phyloP scores from a whole-genome alignment of 495 filamentous ascomycete genomes.

The Daldinia childiae region DNA sequence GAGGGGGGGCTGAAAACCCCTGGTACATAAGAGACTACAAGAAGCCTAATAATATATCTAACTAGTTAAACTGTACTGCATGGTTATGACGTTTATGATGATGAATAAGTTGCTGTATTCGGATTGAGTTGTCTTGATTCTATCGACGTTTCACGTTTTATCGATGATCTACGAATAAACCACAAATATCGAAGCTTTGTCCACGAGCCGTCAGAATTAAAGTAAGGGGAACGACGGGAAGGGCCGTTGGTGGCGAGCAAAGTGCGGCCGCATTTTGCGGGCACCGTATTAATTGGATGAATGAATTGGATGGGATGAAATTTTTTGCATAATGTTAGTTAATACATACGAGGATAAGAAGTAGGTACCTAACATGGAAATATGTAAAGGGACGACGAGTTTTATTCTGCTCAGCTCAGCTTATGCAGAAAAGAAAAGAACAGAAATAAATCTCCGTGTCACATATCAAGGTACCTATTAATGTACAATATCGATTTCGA shows the following conservation, averaged over 20 bases:
- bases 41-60: conserved; percentile 3
- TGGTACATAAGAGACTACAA: background rate
- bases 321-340: background rate
- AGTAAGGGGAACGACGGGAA: no score
- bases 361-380: background rate
- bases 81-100: background rate
- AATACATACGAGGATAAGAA: background rate
- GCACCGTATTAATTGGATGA: background rate
- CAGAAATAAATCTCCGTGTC: background rate
- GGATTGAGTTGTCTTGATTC: background rate
- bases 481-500: background rate
- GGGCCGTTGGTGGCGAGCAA: no score
- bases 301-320: background rate
- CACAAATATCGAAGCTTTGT: background rate
- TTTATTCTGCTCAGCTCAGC: no score
- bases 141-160: background rate
- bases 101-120: background rate
- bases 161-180: background rate
- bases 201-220: background rate
- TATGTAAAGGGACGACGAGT: no score
- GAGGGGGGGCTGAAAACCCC: background rate
- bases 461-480: background rate
- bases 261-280: no score
- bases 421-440: background rate
- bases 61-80: background rate